Evolutionary conservation across 495 filamentous ascomycete genomes (phyloP).

Genomic region (Opeltia flavorubescens): DNA sequence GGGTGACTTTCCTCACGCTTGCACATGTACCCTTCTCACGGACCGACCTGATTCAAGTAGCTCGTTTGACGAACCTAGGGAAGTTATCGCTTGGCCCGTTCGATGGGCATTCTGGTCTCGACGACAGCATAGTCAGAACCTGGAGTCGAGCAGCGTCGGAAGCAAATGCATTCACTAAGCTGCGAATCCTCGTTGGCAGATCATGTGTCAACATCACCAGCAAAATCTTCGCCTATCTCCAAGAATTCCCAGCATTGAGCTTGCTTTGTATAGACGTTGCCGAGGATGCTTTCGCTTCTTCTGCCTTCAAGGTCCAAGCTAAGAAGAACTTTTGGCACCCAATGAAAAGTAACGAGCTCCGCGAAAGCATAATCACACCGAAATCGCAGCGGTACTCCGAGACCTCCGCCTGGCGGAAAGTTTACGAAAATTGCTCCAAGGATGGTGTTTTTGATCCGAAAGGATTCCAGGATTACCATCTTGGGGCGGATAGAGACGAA

Average conservation of each 20-base stretch:
- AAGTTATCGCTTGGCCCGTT: conserved; percentile 2
- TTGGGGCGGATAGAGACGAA: no score
- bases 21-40: conserved; percentile 11
- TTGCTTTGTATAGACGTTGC: conserved; percentile 10
- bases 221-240: conserved; percentile 12
- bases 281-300: no score
- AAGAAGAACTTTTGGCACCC: conserved; percentile 1
- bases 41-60: conserved; percentile 12
- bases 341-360: no score
- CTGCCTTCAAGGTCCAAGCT: conserved; percentile 4
- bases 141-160: conserved; percentile 15
- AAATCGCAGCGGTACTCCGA: background rate
- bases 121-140: conserved; percentile 16
- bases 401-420: no score
- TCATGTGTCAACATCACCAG: conserved; percentile 12
- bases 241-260: conserved; percentile 12
- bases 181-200: conserved; percentile 15
- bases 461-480: no score
- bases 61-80: conserved; percentile 15
- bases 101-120: conserved; percentile 7
- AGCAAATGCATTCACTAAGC: conserved; percentile 11
- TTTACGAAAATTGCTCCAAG: no score
- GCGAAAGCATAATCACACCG: no score
- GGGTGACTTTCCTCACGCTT: conserved; percentile 17
- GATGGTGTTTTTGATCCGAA: no score